These are phyloP conservation scores for Alnus rubra DNA, from an alignment of 306 rosid genomes.

Conservation along the genomic window DNA sequence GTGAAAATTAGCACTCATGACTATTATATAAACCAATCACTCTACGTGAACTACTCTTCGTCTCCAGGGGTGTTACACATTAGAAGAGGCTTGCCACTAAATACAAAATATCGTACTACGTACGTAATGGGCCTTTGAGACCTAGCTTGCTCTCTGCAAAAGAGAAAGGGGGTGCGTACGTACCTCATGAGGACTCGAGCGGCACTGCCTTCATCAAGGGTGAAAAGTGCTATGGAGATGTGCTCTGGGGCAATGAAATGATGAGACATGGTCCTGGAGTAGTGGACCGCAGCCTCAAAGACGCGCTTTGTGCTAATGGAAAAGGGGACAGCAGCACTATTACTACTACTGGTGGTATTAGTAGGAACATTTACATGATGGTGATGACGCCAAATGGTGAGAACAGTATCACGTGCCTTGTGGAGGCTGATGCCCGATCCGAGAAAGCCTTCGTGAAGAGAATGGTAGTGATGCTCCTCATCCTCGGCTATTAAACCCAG, in stretches of 20 bases:
- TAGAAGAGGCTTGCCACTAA: no score
- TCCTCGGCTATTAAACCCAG: constrained; percentile 85
- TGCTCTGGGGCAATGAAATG: constrained; percentile 86
- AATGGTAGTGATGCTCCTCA: constrained; percentile 33
- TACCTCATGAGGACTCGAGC: constrained; percentile 66
- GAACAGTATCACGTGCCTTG: constrained; percentile 65
- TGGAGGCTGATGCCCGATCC: constrained; percentile 57
- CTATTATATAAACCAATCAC: no score
- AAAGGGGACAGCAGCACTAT: constrained; percentile 52
- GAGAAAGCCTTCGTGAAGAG: constrained; percentile 53
- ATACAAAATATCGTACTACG: no score
- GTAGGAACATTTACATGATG: not conserved
- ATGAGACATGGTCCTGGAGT: constrained; percentile 61
- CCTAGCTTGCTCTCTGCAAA: not conserved
- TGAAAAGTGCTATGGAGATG: constrained; percentile 60
- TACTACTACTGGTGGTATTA: not conserved
- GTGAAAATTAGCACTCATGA: no score
- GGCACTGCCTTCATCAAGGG: constrained; percentile 71
- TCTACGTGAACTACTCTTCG: no score
- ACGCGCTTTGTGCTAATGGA: constrained; percentile 67
- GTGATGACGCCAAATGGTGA: constrained; percentile 39
- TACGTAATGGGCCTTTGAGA: not conserved
- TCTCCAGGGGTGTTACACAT: no score
- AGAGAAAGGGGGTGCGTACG: not conserved
- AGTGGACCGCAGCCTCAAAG: constrained; percentile 74